Evolutionary conservation across 139 green algal species (phyloP).

Genomic region (Nannochloris sp.): DNA sequence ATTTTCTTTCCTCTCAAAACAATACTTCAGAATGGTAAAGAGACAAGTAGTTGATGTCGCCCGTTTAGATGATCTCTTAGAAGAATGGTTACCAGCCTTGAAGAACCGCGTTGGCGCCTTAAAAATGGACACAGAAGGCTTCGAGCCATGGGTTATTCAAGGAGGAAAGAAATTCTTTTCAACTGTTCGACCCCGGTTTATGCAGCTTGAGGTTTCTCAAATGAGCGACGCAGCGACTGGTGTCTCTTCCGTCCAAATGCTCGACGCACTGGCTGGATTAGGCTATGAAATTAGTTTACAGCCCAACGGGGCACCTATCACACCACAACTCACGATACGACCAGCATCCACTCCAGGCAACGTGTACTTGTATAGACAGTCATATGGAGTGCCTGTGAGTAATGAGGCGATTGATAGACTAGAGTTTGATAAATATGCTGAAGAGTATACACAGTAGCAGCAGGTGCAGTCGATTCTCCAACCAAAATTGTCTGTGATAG

Average conservation of each 20-base stretch:
- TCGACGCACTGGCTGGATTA: background rate
- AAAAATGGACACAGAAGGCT: background rate
- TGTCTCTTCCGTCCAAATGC: background rate
- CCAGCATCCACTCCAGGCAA: background rate
- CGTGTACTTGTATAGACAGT: background rate
- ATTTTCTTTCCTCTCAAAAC: background rate
- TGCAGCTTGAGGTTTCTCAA: background rate
- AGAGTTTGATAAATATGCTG: too few species aligned
- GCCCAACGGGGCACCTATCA: background rate
- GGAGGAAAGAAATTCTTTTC: conserved; percentile 7
- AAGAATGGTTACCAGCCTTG: background rate
- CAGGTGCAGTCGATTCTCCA: too few species aligned
- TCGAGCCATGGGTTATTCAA: background rate
- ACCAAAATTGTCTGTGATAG: too few species aligned
- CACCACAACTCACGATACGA: background rate
- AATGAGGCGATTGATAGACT: too few species aligned
- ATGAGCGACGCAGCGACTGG: background rate
- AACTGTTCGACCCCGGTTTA: background rate
- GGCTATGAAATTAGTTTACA: background rate
- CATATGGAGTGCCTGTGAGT: background rate
- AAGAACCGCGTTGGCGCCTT: background rate
- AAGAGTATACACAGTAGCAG: too few species aligned
- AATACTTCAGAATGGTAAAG: background rate
- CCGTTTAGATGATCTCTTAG: background rate
- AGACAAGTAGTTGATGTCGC: background rate